Evolutionary conservation across 371 early-diverging fungal species (phyloP), one percentile per base, ranked within the genome.

Genomic region (Lichtheimia hyalospora): DNA sequence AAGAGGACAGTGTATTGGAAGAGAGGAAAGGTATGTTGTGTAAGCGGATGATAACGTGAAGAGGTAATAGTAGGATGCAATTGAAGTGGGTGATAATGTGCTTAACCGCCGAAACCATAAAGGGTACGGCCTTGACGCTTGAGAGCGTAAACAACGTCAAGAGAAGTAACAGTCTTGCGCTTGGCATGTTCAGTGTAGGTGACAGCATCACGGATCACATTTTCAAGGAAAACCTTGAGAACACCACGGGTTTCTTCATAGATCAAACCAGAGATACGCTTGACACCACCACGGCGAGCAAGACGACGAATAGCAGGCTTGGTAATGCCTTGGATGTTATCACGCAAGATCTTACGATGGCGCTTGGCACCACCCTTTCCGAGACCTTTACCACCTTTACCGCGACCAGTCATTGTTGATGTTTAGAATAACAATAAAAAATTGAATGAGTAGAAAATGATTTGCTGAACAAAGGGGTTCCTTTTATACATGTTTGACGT

Each of bases 271-370:
- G 96, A 96, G 83, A 99, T 97, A 91, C 99, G 95, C 89, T 98
- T 98, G 76, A 99, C 99, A 89, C 99, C 99, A 74, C 99, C 99
- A 94, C 99, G 96, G 81, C 99, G 95, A 55, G 99, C 99, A 61
- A 99, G 96, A 89, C 99, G 96, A 83, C 99, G 98, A 75, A 99
- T 98, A 71, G 99, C 99, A 58, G 99, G 99, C 90, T 99, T 98
- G 74, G 97, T 97, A 72, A 99, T 98, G 69, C 97, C 98, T 85
- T 93, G 90, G 77, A 96, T 96, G 94, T 95, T 96, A 77, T 96
- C 97, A 73, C 96, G 92, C 64, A 97, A 88, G 86, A 97, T 95
- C 91, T 97, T 97, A 86, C 99, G 92, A 84, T 99, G 99, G 78
- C 99, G 96, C 89, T 97, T 97, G 74, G 96, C 96, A 64, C 94